These are phyloP conservation scores for Mucor sp. DNA, from an alignment of 371 early-diverging fungal genomes.

Conservation along the genomic window DNA sequence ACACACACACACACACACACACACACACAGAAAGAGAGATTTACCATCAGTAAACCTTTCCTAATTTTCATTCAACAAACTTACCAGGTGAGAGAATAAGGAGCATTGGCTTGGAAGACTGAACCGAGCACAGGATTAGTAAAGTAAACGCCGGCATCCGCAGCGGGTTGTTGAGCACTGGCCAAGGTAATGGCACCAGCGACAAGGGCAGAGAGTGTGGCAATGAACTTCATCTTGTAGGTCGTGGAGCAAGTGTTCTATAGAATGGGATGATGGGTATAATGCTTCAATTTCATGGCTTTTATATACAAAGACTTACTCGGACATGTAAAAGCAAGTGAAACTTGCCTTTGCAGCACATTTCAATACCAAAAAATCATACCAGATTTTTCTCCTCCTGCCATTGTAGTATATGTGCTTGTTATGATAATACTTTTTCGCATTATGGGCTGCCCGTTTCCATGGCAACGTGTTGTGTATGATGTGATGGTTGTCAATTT, in stretches of 20 bases:
- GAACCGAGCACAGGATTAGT: neutral
- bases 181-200: neutral
- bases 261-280: neutral
- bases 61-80: neutral
- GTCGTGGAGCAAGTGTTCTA: neutral
- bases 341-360: neutral
- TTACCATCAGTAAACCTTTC: neutral
- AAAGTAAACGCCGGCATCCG: neutral
- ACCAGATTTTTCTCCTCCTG: neutral
- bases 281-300: neutral
- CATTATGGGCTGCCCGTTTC: too few relatives aligned
- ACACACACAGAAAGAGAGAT: neutral
- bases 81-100: neutral
- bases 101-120: neutral
- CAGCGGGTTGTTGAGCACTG: neutral
- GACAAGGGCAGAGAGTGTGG: neutral
- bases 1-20: too few relatives aligned
- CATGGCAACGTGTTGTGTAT: too few relatives aligned
- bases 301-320: neutral
- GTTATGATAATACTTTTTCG: neutral
- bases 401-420: neutral
- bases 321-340: neutral
- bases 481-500: too few relatives aligned
- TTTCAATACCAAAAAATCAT: neutral
- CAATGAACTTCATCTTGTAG: neutral